These are phyloP conservation scores for Pleurotus platypus DNA, from an alignment of 768 basidiomycete species.

Conservation along the genomic window DNA sequence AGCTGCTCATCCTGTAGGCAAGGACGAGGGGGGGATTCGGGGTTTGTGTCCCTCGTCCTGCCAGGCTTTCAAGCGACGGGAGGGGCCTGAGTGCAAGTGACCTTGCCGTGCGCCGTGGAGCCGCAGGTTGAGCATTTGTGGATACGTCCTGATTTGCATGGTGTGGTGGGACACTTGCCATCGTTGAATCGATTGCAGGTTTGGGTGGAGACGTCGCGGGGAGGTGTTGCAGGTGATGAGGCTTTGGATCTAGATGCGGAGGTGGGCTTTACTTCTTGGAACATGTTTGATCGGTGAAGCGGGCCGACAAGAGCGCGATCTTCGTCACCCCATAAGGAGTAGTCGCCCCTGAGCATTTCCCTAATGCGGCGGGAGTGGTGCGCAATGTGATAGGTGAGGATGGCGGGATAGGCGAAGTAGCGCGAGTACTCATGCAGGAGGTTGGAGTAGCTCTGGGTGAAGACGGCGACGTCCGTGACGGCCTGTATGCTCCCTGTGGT, in stretches of 20 bases:
- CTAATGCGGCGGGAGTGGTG: too few relatives aligned
- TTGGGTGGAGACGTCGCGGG: neutral
- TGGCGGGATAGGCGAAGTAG: too few relatives aligned
- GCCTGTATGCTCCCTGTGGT: too few relatives aligned
- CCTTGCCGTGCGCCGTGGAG: neutral
- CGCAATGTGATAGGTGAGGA: too few relatives aligned
- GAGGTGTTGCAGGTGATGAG: neutral
- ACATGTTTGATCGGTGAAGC: too few relatives aligned
- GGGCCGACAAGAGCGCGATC: too few relatives aligned
- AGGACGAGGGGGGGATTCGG: neutral
- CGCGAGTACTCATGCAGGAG: too few relatives aligned
- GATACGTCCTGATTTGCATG: neutral
- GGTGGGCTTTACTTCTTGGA: too few relatives aligned
- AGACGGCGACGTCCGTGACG: too few relatives aligned
- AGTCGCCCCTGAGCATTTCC: too few relatives aligned
- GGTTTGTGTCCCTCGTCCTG: neutral
- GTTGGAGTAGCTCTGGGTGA: too few relatives aligned
- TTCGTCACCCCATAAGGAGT: too few relatives aligned
- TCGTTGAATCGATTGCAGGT: neutral
- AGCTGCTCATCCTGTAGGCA: neutral
- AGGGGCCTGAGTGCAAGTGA: neutral
- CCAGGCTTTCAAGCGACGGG: neutral
- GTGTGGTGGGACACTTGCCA: neutral
- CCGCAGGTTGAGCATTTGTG: neutral
- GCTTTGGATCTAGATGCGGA: neutral